A percentile compares a stretch with the other conserved stretches of the same genome.
phyloP scores from a whole-genome alignment of 805 yeast species.

The Wickerhamiella azyma region DNA sequence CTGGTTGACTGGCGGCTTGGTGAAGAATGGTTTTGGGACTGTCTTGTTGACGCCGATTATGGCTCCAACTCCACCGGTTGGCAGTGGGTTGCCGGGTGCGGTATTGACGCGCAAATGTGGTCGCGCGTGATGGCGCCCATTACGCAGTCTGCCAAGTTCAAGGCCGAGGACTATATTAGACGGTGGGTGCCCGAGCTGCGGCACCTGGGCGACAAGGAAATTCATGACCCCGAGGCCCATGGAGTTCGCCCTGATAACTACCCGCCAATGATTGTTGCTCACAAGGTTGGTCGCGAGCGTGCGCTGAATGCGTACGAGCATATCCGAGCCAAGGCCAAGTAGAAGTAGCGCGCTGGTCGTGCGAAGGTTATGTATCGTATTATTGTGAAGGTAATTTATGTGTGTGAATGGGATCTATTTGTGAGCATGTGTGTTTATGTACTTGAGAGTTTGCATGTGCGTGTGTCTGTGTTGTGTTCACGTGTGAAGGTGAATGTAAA shows the following conservation, averaged over 20 bases:
- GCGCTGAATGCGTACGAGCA: slow-evolving; percentile 2
- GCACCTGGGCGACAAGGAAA: neutral
- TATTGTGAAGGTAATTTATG: too few relatives aligned
- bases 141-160: slow-evolving; percentile 1
- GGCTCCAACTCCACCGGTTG: slow-evolving; percentile 3
- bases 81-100: slow-evolving; percentile 8
- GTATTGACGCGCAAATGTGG: slow-evolving; percentile 5
- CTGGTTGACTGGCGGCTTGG: slow-evolving; percentile 5
- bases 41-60: slow-evolving; percentile 5
- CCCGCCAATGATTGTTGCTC: slow-evolving; percentile 1
- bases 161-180: slow-evolving; percentile 2
- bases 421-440: too few relatives aligned
- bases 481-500: too few relatives aligned
- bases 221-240: slow-evolving; percentile 2
- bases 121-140: slow-evolving; percentile 7
- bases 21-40: slow-evolving; percentile 7
- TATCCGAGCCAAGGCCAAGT: neutral
- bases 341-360: too few relatives aligned
- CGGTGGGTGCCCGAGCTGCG: slow-evolving; percentile 2
- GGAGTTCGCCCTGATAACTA: neutral
- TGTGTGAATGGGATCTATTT: neutral
- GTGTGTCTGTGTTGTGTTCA: too few relatives aligned
- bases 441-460: too few relatives aligned
- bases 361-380: too few relatives aligned
- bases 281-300: slow-evolving; percentile 2